Percentiles rank a stretch among this genome's conserved stretches.
These are phyloP conservation scores for Nigrospora oryzae DNA, from an alignment of 2,329 filamentous ascomycete species.

Conservation along the genomic window DNA sequence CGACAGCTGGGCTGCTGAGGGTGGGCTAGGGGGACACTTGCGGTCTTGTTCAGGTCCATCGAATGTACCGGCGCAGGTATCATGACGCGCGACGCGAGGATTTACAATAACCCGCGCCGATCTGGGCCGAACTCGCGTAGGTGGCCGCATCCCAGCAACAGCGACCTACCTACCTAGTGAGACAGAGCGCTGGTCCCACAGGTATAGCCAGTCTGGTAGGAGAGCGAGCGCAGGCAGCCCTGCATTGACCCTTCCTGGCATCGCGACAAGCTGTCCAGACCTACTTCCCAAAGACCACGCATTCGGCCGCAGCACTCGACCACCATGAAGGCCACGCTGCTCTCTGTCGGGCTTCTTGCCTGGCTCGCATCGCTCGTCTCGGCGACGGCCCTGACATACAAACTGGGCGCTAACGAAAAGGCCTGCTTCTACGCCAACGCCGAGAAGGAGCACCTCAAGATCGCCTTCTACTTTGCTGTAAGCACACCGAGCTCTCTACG, in stretches of 20 bases:
- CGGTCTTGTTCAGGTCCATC: no score
- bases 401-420: constrained; percentile 81
- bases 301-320: constrained; percentile 10
- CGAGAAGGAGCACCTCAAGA: constrained; percentile 72
- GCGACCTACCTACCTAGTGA: no score
- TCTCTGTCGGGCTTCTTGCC: constrained; percentile 63
- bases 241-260: neutral
- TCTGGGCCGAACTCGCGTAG: neutral
- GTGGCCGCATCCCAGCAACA: constrained; percentile 3
- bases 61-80: no score
- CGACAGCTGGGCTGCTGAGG: no score
- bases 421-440: constrained; percentile 89
- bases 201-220: no score
- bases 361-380: constrained; percentile 62
- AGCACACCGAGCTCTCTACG: constrained; percentile 20
- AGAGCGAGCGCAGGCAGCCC: neutral
- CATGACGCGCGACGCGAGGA: neutral
- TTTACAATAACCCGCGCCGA: constrained; percentile 7
- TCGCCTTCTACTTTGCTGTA: constrained; percentile 98
- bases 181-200: neutral
- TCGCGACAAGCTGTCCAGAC: constrained; percentile 11
- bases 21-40: no score
- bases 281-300: constrained; percentile 2
- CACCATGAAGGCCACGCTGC: constrained; percentile 57
- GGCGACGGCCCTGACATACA: constrained; percentile 91